phyloP scores from a whole-genome alignment of 768 basidiomycete species.

The Hericium alpestre region DNA sequence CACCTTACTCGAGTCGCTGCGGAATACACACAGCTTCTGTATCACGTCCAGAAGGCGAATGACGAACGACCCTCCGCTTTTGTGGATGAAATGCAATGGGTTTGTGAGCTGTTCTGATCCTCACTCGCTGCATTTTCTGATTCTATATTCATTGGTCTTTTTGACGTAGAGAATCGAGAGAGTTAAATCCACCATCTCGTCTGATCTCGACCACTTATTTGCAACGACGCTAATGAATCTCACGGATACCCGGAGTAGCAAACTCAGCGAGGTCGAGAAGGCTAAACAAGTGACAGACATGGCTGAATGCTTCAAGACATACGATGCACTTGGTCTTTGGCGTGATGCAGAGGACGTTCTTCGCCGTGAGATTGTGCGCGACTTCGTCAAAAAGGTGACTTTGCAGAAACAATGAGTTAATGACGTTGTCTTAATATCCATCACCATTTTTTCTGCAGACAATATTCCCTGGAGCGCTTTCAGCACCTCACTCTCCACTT shows the following conservation, averaged over 20 bases:
- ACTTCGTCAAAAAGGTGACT: conserved; percentile 68
- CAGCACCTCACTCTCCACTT: conserved; percentile 61
- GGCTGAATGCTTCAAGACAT: conserved; percentile 69
- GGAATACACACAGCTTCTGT: conserved; percentile 88
- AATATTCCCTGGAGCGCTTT: conserved; percentile 60
- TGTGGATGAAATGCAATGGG: conserved; percentile 79
- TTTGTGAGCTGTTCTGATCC: conserved; percentile 27
- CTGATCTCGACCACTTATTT: conserved; percentile 80
- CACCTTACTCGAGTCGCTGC: conserved; percentile 76
- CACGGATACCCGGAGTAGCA: conserved; percentile 32
- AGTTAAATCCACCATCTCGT: conserved; percentile 74
- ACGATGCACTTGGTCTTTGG: conserved; percentile 75
- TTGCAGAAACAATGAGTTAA: neutral
- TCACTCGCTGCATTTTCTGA: neutral
- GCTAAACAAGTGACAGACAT: conserved; percentile 54
- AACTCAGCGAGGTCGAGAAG: conserved; percentile 53
- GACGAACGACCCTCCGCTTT: conserved; percentile 61
- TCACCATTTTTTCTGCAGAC: conserved; percentile 33
- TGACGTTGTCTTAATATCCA: neutral
- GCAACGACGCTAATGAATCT: conserved; percentile 45
- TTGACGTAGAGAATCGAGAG: conserved; percentile 62
- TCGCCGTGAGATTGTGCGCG: conserved; percentile 55
- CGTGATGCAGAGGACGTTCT: conserved; percentile 83
- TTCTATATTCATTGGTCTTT: conserved; percentile 5
- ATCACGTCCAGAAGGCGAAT: conserved; percentile 77